A percentile compares a stretch with the other conserved stretches of the same genome.
Evolutionary conservation across 345 rosid species (phyloP).

Genomic region (Populus deltoides): DNA sequence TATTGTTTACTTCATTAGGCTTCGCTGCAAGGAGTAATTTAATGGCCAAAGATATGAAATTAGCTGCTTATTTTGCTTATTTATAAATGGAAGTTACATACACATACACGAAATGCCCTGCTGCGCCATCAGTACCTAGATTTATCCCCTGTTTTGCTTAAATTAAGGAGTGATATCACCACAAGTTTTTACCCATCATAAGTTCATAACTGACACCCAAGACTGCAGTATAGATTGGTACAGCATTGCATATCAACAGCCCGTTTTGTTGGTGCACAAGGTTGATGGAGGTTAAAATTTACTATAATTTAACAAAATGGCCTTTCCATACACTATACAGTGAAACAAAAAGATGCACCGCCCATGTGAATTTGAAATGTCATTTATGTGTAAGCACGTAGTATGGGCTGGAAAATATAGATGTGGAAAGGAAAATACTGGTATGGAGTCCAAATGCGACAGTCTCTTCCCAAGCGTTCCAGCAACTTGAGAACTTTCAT

Average conservation of each 20-base stretch:
- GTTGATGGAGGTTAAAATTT: neutral
- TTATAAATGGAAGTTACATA: neutral
- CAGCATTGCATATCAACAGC: neutral
- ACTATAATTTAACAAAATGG: neutral
- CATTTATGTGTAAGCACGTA: neutral
- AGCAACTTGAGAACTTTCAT: slow-evolving; percentile 42
- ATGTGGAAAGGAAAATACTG: slow-evolving; percentile 42
- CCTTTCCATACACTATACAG: neutral
- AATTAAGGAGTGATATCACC: neutral
- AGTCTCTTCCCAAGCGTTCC: slow-evolving; percentile 73
- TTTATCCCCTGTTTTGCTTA: neutral
- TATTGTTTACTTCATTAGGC: neutral
- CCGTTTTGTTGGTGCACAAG: neutral
- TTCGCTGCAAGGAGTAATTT: neutral
- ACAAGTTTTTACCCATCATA: neutral
- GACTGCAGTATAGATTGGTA: neutral
- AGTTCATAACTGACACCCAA: neutral
- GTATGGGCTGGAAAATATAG: neutral
- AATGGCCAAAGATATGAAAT: neutral
- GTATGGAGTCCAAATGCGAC: slow-evolving; percentile 86
- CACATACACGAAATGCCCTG: neutral
- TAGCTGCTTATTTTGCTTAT: neutral
- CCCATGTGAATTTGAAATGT: neutral
- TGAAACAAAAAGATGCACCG: neutral
- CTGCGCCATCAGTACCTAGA: neutral